These are phyloP conservation scores for Phytophthora rubi DNA, from an alignment of 352 stramenopile genomes.

Conservation along the genomic window DNA sequence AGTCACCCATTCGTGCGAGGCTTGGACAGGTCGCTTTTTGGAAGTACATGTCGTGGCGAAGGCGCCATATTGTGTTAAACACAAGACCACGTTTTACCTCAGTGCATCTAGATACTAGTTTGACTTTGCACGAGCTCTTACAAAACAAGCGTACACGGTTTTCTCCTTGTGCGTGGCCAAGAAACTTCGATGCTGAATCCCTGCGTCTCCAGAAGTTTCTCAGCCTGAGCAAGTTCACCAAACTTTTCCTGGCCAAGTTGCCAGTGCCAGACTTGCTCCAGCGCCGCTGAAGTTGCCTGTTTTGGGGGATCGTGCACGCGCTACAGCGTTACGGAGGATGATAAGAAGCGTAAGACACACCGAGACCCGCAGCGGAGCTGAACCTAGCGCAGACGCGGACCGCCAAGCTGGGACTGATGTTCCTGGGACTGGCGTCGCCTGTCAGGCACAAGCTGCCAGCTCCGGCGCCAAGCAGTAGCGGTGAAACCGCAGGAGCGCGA, in stretches of 20 bases:
- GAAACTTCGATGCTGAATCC: background rate
- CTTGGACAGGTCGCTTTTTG: no score
- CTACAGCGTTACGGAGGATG: conserved; percentile 12
- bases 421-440: background rate
- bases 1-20: no score
- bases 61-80: no score
- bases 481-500: conserved; percentile 8
- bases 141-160: no score
- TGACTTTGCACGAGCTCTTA: no score
- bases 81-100: no score
- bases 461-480: background rate
- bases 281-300: conserved; percentile 6
- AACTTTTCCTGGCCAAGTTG: background rate
- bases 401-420: background rate
- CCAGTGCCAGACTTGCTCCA: conserved; percentile 1
- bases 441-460: conserved; percentile 1
- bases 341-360: conserved; percentile 6
- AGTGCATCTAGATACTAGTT: no score
- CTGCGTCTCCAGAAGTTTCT: no score
- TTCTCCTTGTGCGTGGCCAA: no score
- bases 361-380: conserved; percentile 12
- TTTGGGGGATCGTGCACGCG: background rate
- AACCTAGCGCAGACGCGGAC: background rate
- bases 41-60: no score
- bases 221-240: background rate